These are phyloP conservation scores for Alternaria alternata DNA, from an alignment of 2,329 filamentous ascomycete species.

Conservation along the genomic window DNA sequence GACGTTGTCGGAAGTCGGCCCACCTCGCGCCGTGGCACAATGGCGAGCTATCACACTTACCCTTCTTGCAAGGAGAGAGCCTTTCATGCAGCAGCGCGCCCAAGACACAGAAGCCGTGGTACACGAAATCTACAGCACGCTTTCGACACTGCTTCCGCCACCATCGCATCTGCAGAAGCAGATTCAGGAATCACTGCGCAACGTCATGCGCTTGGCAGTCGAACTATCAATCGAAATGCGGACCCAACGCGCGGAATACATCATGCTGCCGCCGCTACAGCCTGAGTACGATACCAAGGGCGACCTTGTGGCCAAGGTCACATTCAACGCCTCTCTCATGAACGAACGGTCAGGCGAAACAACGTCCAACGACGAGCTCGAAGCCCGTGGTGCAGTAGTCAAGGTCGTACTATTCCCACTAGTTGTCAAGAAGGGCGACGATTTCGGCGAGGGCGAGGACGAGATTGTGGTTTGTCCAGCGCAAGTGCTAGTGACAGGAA, in stretches of 20 bases:
- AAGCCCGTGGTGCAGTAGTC: conserved; percentile 78
- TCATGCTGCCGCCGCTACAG: conserved; percentile 95
- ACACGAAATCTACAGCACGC: conserved; percentile 83
- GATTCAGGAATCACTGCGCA: conserved; percentile 83
- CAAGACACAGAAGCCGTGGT: conserved; percentile 96
- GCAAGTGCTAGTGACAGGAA: conserved; percentile 80
- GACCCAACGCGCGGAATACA: conserved; percentile 94
- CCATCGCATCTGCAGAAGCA: conserved; percentile 81
- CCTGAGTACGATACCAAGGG: conserved; percentile 95
- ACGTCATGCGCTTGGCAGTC: conserved; percentile 87
- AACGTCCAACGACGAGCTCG: conserved; percentile 79
- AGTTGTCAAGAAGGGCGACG: conserved; percentile 94
- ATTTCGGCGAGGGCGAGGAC: conserved; percentile 84
- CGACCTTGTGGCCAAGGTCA: conserved; percentile 84
- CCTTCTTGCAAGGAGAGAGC: conserved; percentile 78
- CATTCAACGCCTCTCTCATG: conserved; percentile 94
- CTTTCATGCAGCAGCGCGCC: conserved; percentile 83
- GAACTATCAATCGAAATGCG: conserved; percentile 96
- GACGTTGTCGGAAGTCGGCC: conserved; percentile 83
- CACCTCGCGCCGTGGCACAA: conserved; percentile 86
- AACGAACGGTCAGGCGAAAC: conserved; percentile 83
- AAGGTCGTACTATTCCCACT: conserved; percentile 94
- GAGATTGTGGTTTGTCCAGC: conserved; percentile 96
- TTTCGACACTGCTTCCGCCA: conserved; percentile 85
- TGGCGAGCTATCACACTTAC: conserved; percentile 97